Base-by-base conservation (phyloP, 352 stramenopile genomes). In the Phytopythium montanum region DNA sequence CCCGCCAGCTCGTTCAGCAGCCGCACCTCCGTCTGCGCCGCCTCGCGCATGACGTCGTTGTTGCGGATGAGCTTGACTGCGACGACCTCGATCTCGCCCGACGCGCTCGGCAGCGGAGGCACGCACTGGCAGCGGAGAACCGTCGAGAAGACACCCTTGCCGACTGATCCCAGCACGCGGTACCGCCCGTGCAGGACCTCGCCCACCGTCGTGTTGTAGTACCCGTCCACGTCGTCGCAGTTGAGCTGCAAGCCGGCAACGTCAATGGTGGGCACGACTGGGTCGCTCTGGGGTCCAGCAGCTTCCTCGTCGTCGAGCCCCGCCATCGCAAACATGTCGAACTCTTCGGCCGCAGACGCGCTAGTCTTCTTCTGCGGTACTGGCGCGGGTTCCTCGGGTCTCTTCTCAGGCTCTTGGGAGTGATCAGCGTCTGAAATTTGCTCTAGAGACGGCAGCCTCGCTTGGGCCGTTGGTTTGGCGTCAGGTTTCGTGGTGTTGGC, bases 1-100 rank as follows among this genome's bases (percentile, higher is more conserved):
- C 70, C 70, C 0, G 80, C 65, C 4, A 98, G 66, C 46, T 94
- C 76, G 1, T 81, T 75, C n/a, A 98, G 62, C 2, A 97, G 60
- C 48, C 71, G 77, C 16, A 95, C 67, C 61, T 98, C 92, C 0
- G 70, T 92, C 62, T 95, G 72, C 4, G 96, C 96, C 3, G 96
- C 97, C 55, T 99, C 98, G 7, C 88, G 85, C 97, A 99, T 99
- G 21, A 96, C 90, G 52, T 99, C 96, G 69, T 99, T 99, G 75
- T 97, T 98, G 12, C 98, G 86, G 64, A 97, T 92, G 6, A 97
- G 72, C 54, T 97, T 97, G 54, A 97, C 66, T 7, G 87, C 87
- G 5, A 97, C 87, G 2, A 78, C 49, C 6, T 81, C 51, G 38
- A 71, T 53, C 1, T 14, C 45, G 33, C 56, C 42, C 13, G 26